These are phyloP conservation scores for Skeletonema potamos DNA, from an alignment of 108 stramenopile species.

Conservation along the genomic window DNA sequence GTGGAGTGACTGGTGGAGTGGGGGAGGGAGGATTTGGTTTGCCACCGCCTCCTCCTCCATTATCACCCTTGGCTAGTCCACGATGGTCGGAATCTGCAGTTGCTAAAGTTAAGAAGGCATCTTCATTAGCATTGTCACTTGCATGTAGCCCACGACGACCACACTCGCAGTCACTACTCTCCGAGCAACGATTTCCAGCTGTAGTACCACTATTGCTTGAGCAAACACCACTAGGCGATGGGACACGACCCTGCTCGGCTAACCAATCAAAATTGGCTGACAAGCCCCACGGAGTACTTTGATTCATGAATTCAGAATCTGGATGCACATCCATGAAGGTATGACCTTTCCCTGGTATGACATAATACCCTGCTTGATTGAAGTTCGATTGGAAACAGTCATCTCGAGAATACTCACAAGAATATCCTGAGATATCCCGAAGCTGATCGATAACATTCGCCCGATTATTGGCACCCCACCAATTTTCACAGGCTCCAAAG, in stretches of 20 bases:
- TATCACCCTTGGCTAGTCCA: background rate
- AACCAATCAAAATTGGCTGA: background rate
- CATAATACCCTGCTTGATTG: background rate
- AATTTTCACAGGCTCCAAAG: background rate
- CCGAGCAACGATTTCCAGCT: background rate
- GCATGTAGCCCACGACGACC: background rate
- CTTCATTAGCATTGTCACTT: background rate
- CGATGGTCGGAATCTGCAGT: background rate
- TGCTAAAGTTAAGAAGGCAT: background rate
- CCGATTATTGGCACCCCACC: background rate
- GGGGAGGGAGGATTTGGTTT: background rate
- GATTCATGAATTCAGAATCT: background rate
- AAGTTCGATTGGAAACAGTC: background rate
- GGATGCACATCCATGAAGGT: background rate
- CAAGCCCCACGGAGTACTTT: background rate
- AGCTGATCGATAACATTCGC: background rate
- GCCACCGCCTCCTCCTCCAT: background rate
- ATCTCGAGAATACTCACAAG: background rate
- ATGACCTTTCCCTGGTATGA: background rate
- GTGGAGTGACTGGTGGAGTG: background rate
- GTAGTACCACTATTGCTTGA: background rate
- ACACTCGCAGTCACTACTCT: background rate
- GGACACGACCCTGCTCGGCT: background rate
- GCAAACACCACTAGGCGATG: background rate
- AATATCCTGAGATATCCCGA: background rate